phyloP scores from a whole-genome alignment of 1,284 basidiomycete species.

The Sporisorium iseilematis-ciliati region DNA sequence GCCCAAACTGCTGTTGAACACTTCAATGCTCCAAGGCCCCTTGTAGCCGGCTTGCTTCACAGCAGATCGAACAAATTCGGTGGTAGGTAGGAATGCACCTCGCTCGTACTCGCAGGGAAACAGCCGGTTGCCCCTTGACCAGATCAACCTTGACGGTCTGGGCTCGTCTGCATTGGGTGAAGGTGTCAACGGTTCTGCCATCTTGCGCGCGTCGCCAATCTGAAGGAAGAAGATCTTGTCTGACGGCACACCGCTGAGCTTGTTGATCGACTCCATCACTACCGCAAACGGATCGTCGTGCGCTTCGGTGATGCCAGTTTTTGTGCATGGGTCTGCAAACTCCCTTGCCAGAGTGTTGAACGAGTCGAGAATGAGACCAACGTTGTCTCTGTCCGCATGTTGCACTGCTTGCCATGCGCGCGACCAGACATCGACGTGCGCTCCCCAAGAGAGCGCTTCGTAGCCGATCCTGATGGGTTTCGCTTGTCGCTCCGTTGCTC shows the following conservation, averaged over 20 bases:
- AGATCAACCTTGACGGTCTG: slow-evolving; percentile 68
- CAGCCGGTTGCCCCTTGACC: slow-evolving; percentile 69
- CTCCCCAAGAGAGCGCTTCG: slow-evolving; percentile 63
- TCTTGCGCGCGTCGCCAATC: slow-evolving; percentile 68
- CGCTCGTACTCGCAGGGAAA: slow-evolving; percentile 68
- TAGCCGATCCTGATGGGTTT: slow-evolving; percentile 58
- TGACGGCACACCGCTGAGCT: slow-evolving; percentile 27
- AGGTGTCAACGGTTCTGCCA: slow-evolving; percentile 51
- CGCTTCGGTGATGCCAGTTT: slow-evolving; percentile 51
- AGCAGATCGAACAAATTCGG: slow-evolving; percentile 66
- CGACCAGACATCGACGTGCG: slow-evolving; percentile 64
- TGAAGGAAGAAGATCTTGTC: slow-evolving; percentile 70
- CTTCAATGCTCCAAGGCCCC: slow-evolving; percentile 70
- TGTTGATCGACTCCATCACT: slow-evolving; percentile 54
- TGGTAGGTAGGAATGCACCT: slow-evolving; percentile 70
- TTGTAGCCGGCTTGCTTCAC: slow-evolving; percentile 64
- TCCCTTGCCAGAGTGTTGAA: slow-evolving; percentile 71
- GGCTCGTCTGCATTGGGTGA: slow-evolving; percentile 64
- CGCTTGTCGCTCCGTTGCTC: slow-evolving; percentile 23
- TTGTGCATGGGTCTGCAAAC: slow-evolving; percentile 64
- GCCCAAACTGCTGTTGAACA: slow-evolving; percentile 69
- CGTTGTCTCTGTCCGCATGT: slow-evolving; percentile 61
- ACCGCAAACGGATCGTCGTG: slow-evolving; percentile 42
- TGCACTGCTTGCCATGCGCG: slow-evolving; percentile 68
- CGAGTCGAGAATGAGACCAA: slow-evolving; percentile 70